Conservation (phyloP, 257 asterid genomes). For the Thymus mandschuricus region DNA sequence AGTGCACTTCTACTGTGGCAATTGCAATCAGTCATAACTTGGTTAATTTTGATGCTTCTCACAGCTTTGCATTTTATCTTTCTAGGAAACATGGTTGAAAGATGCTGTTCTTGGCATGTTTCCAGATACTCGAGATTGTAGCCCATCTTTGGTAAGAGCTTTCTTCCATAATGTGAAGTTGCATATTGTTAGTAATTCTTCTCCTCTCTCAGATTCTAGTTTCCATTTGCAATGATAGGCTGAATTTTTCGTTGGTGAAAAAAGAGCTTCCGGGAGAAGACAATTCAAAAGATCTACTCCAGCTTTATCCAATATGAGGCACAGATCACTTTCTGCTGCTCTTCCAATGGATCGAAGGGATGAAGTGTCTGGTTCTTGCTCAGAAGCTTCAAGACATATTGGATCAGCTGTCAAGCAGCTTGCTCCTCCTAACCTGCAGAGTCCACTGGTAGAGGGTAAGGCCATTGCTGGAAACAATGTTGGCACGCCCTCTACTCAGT, state of each 20-base stretch:
- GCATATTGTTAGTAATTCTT: conserved; percentile 5
- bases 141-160: conserved; percentile 76
- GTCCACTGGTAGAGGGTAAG: conserved; percentile 57
- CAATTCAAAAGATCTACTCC: conserved; percentile 61
- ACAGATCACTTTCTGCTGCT: conserved; percentile 60
- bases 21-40: conserved; percentile 14
- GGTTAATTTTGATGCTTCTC: conserved; percentile 14
- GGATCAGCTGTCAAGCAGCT: conserved; percentile 87
- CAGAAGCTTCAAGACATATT: conserved; percentile 63
- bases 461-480: conserved; percentile 44
- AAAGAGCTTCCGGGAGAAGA: conserved; percentile 59
- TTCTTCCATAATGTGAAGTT: conserved; percentile 20
- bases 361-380: conserved; percentile 45
- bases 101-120: conserved; percentile 82
- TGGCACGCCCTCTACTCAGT: conserved; percentile 54
- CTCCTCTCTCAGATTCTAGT: conserved; percentile 30
- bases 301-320: conserved; percentile 53
- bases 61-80: conserved; percentile 34
- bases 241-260: conserved; percentile 72
- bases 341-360: conserved; percentile 57
- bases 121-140: conserved; percentile 86
- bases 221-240: conserved; percentile 50
- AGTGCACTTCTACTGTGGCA: not conserved
- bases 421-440: conserved; percentile 69
- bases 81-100: conserved; percentile 90